phyloP scores from a whole-genome alignment of 768 basidiomycete species.

The Mycena albidolilacea region DNA sequence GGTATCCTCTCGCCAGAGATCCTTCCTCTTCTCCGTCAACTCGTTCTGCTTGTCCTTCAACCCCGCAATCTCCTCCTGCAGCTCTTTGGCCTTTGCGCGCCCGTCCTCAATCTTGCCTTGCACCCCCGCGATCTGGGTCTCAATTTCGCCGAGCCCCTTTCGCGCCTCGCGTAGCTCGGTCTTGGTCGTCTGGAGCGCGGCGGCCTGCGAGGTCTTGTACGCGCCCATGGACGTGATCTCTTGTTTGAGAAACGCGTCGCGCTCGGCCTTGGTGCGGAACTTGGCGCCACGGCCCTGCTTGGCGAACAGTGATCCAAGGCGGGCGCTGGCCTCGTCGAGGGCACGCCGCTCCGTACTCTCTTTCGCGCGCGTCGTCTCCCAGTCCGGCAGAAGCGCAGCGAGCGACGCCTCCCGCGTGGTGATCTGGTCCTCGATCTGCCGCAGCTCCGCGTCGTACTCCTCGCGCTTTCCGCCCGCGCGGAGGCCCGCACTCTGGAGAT shows the following conservation, averaged over 20 bases:
- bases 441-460: conserved; percentile 76
- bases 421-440: conserved; percentile 72
- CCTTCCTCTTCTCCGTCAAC: conserved; percentile 87
- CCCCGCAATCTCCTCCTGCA: conserved; percentile 70
- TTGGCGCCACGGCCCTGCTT: conserved; percentile 93
- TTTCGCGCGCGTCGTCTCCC: conserved; percentile 69
- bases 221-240: conserved; percentile 81
- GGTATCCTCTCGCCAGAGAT: conserved; percentile 95
- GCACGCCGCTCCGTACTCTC: conserved; percentile 72
- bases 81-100: conserved; percentile 66
- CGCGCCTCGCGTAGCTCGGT: conserved; percentile 65
- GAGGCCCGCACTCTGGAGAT: conserved; percentile 78
- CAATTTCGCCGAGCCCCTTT: conserved; percentile 68
- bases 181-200: conserved; percentile 68
- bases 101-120: conserved; percentile 77
- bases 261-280: conserved; percentile 86
- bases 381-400: conserved; percentile 76
- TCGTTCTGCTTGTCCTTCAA: conserved; percentile 80
- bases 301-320: conserved; percentile 81
- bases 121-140: conserved; percentile 69
- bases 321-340: conserved; percentile 82
- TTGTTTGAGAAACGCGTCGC: conserved; percentile 86
- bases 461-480: conserved; percentile 76
- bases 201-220: conserved; percentile 69
- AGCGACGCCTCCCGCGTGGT: conserved; percentile 73